Conservation (phyloP, 345 rosid genomes). For the Brassica nigra region DNA sequence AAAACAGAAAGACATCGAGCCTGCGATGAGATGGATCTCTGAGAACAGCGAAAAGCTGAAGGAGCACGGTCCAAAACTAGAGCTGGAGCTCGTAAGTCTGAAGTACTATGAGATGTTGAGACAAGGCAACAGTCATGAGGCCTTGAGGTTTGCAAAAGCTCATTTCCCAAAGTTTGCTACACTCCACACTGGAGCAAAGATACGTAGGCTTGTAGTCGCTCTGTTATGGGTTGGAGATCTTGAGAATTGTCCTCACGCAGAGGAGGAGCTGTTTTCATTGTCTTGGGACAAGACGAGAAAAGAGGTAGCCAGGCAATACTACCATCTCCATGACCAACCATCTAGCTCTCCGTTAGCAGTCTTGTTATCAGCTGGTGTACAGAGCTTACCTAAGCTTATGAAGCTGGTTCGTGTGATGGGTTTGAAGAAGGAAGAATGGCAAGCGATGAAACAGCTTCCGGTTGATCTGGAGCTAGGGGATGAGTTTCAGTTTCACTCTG, state of each 20-base stretch:
- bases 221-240: constrained; percentile 54
- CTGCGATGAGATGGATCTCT: constrained; percentile 76
- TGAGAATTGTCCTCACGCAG: constrained; percentile 54
- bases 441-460: constrained; percentile 61
- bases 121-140: constrained; percentile 52
- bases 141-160: constrained; percentile 60
- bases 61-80: constrained; percentile 53
- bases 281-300: constrained; percentile 47
- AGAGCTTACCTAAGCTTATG: constrained; percentile 59
- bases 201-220: constrained; percentile 55
- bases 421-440: constrained; percentile 66
- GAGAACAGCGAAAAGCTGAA: constrained; percentile 54
- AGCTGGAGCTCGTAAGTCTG: constrained; percentile 57
- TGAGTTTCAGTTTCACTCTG: constrained; percentile 67
- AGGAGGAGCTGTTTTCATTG: constrained; percentile 43
- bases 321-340: constrained; percentile 57
- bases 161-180: constrained; percentile 51
- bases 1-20: constrained; percentile 51
- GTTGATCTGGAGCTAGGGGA: constrained; percentile 60
- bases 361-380: constrained; percentile 59
- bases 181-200: constrained; percentile 36
- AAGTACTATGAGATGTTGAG: constrained; percentile 66
- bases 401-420: constrained; percentile 66
- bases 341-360: constrained; percentile 53
- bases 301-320: constrained; percentile 58